Evolutionary conservation across 2,329 filamentous ascomycete species (phyloP), one percentile per base, ranked within the genome.

Genomic region (Aspergillus quadrilineatus): DNA sequence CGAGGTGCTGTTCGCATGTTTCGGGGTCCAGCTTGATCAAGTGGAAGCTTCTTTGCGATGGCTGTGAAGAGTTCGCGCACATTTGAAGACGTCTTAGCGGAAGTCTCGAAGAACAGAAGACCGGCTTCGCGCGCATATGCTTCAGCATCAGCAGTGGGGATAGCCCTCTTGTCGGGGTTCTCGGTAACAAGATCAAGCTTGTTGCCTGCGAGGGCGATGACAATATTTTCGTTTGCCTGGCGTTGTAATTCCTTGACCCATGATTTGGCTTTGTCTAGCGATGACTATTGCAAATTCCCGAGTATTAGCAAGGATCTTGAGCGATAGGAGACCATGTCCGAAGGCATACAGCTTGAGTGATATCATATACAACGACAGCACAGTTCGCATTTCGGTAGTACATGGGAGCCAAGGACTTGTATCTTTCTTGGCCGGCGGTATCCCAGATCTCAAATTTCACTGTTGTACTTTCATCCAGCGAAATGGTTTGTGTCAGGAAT

Each of bases 391-490:
- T 99, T 69, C 95, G 84, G 80, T 99, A 99, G 82, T 99, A 99
- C 94, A 99, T 99, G 68, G 94, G 94, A 34, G 94, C 94, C 65
- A 99, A 83, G 10, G 94, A 97, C 83, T 97, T 97, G 85, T 97
- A 99, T 72, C 95, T 87, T 79, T 99, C 94, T 80, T 99, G 94
- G 62, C 94, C 94, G 62, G 94, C 94, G 8, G 94, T 99, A 78
- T 97, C 92, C 92, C 94, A 99, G 73, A 99, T 99, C 79, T 99
- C 94, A 72, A 99, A 99, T 82, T 99, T 99, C 78, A 99, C 93
- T 55, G 94, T 99, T 58, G 94, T 97, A 77, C 87, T 94, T 73
- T 97, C 94, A 75, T 97, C 93, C 77, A 99, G 89, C 57, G 93
- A 93, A 75, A 99, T 97, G 66, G 94, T 99, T 79, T 99, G 94